Base-by-base conservation (phyloP, 2,329 filamentous ascomycete species). In the Beauveria varroae region DNA sequence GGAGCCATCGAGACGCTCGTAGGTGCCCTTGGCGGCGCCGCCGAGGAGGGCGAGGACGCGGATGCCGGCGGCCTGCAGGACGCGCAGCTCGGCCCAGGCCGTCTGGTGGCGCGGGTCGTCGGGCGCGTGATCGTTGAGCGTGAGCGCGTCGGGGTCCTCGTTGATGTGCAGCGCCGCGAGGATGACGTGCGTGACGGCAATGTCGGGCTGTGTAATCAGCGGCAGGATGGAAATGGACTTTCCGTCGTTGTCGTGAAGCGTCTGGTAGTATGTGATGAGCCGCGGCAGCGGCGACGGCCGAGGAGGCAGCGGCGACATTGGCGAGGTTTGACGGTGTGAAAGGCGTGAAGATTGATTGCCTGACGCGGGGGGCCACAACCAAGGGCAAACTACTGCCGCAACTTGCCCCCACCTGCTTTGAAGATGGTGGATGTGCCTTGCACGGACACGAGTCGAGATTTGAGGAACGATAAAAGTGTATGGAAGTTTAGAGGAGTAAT, bases 1-100 rank as follows among this genome's bases (percentile, higher is more conserved):
- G 51, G 71, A 71, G 61, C 84, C 83, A 68, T 88, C 83, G 3
- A 86, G 81, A 0, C 80, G 79, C 53, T 63, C 28, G 60, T 83
- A 96, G 14, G 86, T 88, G 12, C 92, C 93, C 63, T 82, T 81
- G 0, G 91, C 91, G 2, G 92, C 91, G 18, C 93, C 93, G 44
- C 93, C 93, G 1, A 96, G 79, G 90, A 97, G 95, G 60, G 85
- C 90, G 71, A 96, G 80, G 14, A 96, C 85, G 68, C 88, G 91
- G 64, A 96, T 81, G 47, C 91, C 91, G 7, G 81, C 80, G 2
- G 82, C 82, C 71, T 95, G 88, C 6, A 96, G 76, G 64, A 86
- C 78, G 8, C 82, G 80, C 9, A 91, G 83, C 73, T 97, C 93
- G 24, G 82, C 82, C 91, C 92, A 97, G 41, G 96, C 79, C 1